phyloP scores from a whole-genome alignment of 352 stramenopile species.

The Pythium graminicola region DNA sequence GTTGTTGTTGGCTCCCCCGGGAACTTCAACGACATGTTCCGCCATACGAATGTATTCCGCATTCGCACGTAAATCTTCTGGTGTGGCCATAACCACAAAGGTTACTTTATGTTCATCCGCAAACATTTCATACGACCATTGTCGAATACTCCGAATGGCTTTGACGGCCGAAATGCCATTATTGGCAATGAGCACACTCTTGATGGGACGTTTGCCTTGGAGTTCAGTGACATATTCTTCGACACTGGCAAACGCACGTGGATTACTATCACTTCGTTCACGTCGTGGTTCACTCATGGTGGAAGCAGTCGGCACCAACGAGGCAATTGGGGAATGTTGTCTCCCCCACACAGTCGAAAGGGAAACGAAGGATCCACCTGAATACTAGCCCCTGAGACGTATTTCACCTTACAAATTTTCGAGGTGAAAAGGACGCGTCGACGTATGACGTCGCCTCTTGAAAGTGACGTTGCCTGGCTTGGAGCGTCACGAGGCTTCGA shows the following conservation, averaged over 20 bases:
- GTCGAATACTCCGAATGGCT: constrained; percentile 97
- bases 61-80: constrained; percentile 98
- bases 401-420: constrained; percentile 8
- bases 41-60: constrained; percentile 99
- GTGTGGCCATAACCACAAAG: constrained; percentile 99
- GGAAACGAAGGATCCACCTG: neutral
- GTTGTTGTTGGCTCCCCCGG: constrained; percentile 99
- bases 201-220: constrained; percentile 88
- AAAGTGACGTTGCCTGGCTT: constrained; percentile 17
- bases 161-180: constrained; percentile 99
- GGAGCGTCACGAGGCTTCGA: too few species aligned
- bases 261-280: constrained; percentile 51
- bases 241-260: constrained; percentile 83
- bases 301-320: neutral
- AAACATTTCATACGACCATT: constrained; percentile 99
- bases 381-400: constrained; percentile 8
- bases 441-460: constrained; percentile 4
- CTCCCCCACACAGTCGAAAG: neutral
- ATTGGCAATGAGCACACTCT: constrained; percentile 98
- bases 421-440: constrained; percentile 23
- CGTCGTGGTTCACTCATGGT: constrained; percentile 17
- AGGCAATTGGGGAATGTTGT: constrained; percentile 24
- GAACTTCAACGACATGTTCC: constrained; percentile 99
- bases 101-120: constrained; percentile 89
- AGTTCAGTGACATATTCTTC: constrained; percentile 90